Conservation (phyloP, 371 early-diverging fungal species). For the Actinomortierella ambigua region DNA sequence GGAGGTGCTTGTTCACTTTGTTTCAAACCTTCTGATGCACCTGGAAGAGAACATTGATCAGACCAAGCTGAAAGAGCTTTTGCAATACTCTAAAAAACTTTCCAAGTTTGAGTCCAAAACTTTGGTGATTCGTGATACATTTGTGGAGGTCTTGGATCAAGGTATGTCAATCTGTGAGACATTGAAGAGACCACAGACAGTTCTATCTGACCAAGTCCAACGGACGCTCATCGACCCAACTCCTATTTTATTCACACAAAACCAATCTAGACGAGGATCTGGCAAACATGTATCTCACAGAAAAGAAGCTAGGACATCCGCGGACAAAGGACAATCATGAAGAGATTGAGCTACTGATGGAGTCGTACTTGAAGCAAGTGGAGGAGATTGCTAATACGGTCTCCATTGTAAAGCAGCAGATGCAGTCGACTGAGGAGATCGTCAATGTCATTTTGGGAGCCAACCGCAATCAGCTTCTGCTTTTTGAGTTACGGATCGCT, state of each 20-base stretch:
- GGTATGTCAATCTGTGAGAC: conserved; percentile 46
- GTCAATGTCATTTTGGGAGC: conserved; percentile 84
- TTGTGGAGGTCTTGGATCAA: conserved; percentile 81
- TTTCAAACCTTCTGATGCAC: conserved; percentile 66
- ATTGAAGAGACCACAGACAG: neutral
- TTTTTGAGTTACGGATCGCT: conserved; percentile 82
- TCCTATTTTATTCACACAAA: neutral
- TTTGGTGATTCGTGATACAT: conserved; percentile 74
- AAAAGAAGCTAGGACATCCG: conserved; percentile 65
- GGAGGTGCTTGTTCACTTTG: conserved; percentile 66
- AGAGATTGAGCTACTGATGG: conserved; percentile 87
- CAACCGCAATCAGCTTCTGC: conserved; percentile 83
- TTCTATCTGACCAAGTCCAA: neutral
- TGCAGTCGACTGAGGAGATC: conserved; percentile 86
- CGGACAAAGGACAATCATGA: conserved; percentile 72
- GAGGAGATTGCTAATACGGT: conserved; percentile 83
- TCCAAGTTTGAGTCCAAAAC: conserved; percentile 79
- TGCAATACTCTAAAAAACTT: conserved; percentile 77
- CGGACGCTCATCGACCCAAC: conserved; percentile 1
- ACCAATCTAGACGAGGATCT: conserved; percentile 78
- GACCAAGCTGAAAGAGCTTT: conserved; percentile 73
- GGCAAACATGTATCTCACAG: conserved; percentile 87
- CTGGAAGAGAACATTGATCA: conserved; percentile 81
- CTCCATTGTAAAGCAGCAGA: conserved; percentile 69
- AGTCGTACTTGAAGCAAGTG: conserved; percentile 84